Conservation (phyloP, 495 filamentous ascomycete genomes). For the Letharia lupina region DNA sequence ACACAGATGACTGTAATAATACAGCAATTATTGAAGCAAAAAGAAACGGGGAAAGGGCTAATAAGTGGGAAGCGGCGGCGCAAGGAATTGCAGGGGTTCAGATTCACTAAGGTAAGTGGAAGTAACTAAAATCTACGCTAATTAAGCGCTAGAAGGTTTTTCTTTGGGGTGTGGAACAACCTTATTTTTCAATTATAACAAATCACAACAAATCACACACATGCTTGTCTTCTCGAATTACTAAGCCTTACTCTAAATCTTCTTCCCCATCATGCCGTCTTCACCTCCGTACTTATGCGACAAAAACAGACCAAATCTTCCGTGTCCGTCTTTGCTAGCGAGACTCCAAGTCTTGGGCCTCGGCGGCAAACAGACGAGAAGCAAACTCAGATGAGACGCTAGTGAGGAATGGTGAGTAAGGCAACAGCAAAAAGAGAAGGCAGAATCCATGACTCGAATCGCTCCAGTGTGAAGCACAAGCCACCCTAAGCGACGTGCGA, state of each 20-base stretch:
- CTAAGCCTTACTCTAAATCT: neutral
- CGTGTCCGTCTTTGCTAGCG: neutral
- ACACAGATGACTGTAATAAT: constrained; percentile 7
- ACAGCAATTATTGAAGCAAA: constrained; percentile 1
- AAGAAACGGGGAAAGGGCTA: neutral
- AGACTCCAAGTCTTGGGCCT: neutral
- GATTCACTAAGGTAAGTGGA: neutral
- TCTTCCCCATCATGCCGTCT: neutral
- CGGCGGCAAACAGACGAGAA: constrained; percentile 4
- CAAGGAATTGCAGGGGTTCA: neutral
- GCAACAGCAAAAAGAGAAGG: neutral
- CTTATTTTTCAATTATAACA: constrained; percentile 7
- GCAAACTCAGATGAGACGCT: neutral
- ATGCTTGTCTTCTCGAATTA: neutral
- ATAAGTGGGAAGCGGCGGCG: constrained; percentile 8
- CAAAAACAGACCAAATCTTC: neutral
- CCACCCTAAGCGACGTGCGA: constrained; percentile 6
- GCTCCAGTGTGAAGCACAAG: constrained; percentile 13
- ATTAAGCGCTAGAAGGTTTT: constrained; percentile 10
- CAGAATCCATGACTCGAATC: constrained; percentile 6
- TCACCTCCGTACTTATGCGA: neutral
- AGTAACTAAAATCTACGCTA: neutral
- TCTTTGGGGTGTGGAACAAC: constrained; percentile 13
- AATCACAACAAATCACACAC: neutral
- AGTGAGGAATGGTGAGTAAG: neutral